These are phyloP conservation scores for Solanum hybrid DNA, from an alignment of 305 asterid species.

Conservation along the genomic window DNA sequence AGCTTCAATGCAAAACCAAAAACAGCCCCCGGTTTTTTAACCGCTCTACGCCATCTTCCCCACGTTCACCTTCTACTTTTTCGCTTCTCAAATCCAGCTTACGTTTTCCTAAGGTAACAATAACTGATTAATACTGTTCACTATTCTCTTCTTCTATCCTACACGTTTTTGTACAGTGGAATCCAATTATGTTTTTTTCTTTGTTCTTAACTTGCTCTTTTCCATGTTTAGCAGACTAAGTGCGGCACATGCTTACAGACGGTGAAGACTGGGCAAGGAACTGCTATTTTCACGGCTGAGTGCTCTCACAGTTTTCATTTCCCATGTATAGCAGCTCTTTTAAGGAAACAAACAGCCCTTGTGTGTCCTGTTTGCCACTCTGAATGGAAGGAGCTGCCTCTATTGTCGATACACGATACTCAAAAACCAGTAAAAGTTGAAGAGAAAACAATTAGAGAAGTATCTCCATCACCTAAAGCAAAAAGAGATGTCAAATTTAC, in stretches of 20 bases:
- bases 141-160: not conserved
- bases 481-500: not conserved
- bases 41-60: constrained; percentile 78
- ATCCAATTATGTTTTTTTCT: not conserved
- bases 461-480: constrained; percentile 12
- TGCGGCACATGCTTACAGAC: constrained; percentile 67
- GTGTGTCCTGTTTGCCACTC: constrained; percentile 66
- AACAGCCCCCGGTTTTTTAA: constrained; percentile 52
- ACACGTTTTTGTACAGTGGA: constrained; percentile 11
- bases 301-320: constrained; percentile 88
- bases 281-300: constrained; percentile 94
- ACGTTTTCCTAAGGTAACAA: constrained; percentile 45
- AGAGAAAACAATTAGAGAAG: constrained; percentile 8
- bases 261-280: constrained; percentile 78
- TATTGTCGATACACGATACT: constrained; percentile 27
- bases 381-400: constrained; percentile 68
- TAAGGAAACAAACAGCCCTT: constrained; percentile 50
- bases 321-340: constrained; percentile 72
- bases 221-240: constrained; percentile 38
- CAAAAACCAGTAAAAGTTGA: not conserved
- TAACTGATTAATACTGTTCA: not conserved
- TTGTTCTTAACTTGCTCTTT: constrained; percentile 2
- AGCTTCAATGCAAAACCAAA: constrained; percentile 54
- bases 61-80: constrained; percentile 79
- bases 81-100: constrained; percentile 65